Evolutionary conservation across 768 basidiomycete genomes (phyloP).

Genomic region (Trametes gibbosa): DNA sequence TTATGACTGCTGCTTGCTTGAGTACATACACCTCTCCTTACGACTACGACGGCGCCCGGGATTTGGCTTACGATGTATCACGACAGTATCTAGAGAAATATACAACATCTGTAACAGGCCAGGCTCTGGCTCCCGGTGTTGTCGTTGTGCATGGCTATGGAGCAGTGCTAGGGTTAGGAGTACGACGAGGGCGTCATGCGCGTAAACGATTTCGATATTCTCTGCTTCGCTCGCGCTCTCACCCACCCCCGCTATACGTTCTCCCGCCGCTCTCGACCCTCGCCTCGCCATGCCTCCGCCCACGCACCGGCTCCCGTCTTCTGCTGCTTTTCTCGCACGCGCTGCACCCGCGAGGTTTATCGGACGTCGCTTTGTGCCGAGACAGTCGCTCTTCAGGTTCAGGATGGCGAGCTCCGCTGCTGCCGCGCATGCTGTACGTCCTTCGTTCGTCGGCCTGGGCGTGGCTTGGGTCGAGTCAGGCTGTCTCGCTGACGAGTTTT

Average conservation of each 20-base stretch:
- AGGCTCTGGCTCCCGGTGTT: too few species aligned
- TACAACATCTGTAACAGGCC: too few species aligned
- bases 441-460: too few species aligned
- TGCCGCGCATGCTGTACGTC: neutral
- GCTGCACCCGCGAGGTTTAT: neutral
- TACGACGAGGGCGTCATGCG: neutral
- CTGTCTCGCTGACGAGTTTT: neutral
- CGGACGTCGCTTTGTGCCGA: neutral
- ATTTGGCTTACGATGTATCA: too few species aligned
- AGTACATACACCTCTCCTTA: too few species aligned
- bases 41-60: too few species aligned
- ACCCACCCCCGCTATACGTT: neutral
- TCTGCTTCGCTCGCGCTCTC: too few species aligned
- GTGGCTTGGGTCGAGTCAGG: neutral
- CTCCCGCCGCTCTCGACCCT: conserved; percentile 8
- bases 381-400: neutral
- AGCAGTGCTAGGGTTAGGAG: neutral
- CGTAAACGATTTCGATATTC: neutral
- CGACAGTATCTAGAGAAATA: too few species aligned
- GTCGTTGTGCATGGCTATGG: neutral
- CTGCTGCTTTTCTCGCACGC: neutral
- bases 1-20: too few species aligned
- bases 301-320: neutral
- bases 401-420: neutral
- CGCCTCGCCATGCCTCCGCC: conserved; percentile 10